Percentiles rank a stretch among this genome's conserved stretches.
Conservation (phyloP, 2,329 filamentous ascomycete genomes). For the Exophiala phaeomuriformis region DNA sequence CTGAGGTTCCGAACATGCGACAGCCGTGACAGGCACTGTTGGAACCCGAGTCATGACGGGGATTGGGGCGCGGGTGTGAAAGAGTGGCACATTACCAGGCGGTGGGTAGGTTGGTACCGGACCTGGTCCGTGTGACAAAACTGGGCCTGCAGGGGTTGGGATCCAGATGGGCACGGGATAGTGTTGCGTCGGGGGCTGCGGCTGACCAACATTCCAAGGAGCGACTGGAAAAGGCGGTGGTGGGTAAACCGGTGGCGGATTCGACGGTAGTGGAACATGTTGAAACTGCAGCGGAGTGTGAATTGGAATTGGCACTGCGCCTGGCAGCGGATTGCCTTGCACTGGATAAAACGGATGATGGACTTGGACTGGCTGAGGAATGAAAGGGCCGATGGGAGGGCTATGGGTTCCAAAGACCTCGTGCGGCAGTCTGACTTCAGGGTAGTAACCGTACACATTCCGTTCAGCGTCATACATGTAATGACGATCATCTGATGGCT, state of each 20-base stretch:
- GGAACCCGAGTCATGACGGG: background rate
- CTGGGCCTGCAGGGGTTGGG: background rate
- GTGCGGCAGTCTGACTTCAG: slow-evolving; percentile 1
- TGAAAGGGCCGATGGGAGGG: background rate
- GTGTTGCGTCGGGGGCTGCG: background rate
- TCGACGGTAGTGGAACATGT: background rate
- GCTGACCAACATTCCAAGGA: background rate
- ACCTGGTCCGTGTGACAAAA: slow-evolving; percentile 5
- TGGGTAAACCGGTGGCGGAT: background rate
- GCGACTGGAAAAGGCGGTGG: background rate
- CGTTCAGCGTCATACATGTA: slow-evolving; percentile 9
- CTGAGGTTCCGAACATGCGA: background rate
- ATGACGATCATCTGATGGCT: background rate
- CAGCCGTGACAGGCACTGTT: background rate
- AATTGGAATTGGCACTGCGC: background rate
- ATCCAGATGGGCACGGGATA: slow-evolving; percentile 4
- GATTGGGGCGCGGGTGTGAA: slow-evolving; percentile 2
- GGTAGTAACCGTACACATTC: slow-evolving; percentile 7
- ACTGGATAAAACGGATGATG: slow-evolving; percentile 1
- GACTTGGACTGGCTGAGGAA: background rate
- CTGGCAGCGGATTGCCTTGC: background rate
- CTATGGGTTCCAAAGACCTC: background rate
- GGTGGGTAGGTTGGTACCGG: slow-evolving; percentile 8
- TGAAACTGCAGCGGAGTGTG: background rate
- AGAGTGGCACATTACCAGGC: slow-evolving; percentile 4